Evolutionary conservation across 1,284 basidiomycete genomes (phyloP).

Genomic region (Apiotrichum siamense): DNA sequence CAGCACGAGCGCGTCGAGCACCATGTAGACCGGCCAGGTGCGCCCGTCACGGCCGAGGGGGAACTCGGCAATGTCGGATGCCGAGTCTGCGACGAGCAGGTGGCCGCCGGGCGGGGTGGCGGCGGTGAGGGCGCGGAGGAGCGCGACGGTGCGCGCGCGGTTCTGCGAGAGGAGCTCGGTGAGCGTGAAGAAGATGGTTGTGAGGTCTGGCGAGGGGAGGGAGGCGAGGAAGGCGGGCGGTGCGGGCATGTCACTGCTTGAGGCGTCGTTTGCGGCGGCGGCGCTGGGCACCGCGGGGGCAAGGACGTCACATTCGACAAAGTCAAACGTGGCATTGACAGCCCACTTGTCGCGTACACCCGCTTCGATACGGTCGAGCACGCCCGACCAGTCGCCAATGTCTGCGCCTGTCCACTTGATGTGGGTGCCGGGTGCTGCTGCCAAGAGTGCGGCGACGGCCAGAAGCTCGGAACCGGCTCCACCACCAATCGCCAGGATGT

Average conservation of each 20-base stretch:
- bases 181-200: constrained; percentile 49
- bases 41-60: constrained; percentile 30
- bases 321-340: constrained; percentile 21
- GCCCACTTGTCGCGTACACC: constrained; percentile 27
- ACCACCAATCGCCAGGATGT: constrained; percentile 46
- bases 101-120: constrained; percentile 40
- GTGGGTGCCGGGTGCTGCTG: constrained; percentile 4
- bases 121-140: constrained; percentile 39
- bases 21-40: constrained; percentile 42
- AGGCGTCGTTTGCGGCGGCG: constrained; percentile 1
- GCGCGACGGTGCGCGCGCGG: constrained; percentile 41
- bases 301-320: constrained; percentile 37
- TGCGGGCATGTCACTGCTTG: not conserved
- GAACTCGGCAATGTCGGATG: constrained; percentile 43
- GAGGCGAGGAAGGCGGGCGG: constrained; percentile 1
- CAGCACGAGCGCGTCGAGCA: constrained; percentile 32
- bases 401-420: constrained; percentile 35
- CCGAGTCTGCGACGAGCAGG: constrained; percentile 47
- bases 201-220: constrained; percentile 30
- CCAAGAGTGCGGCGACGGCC: constrained; percentile 38
- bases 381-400: constrained; percentile 39
- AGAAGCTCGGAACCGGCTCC: constrained; percentile 48
- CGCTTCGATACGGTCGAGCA: constrained; percentile 27
- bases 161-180: constrained; percentile 48
- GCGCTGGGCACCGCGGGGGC: constrained; percentile 2